Conservation (phyloP, 495 filamentous ascomycete species). For the Thermothielavioides terrestris region DNA sequence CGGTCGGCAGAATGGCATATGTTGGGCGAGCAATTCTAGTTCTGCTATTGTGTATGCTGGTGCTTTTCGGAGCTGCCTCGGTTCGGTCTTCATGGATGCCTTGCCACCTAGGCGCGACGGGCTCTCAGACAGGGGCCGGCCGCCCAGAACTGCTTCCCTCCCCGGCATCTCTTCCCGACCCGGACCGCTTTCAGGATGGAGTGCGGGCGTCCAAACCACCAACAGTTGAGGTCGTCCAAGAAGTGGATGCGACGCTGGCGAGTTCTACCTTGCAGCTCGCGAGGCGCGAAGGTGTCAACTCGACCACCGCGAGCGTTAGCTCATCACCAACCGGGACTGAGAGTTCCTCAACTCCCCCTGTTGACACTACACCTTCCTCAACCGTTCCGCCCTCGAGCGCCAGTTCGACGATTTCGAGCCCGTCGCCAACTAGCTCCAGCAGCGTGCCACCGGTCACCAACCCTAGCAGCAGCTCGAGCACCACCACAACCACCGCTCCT, state of each 20-base stretch:
- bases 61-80: conserved; percentile 24
- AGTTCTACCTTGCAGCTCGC: conserved; percentile 31
- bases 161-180: conserved; percentile 29
- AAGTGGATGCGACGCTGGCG: conserved; percentile 24
- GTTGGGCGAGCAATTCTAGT: conserved; percentile 21
- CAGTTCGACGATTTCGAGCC: neutral
- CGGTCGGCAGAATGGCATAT: conserved; percentile 17
- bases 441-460: neutral
- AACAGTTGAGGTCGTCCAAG: conserved; percentile 26
- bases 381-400: neutral
- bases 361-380: neutral
- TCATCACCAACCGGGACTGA: neutral
- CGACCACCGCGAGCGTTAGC: neutral
- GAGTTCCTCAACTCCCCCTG: neutral
- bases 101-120: conserved; percentile 13
- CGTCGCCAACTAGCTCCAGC: neutral
- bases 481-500: neutral
- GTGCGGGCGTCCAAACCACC: conserved; percentile 28
- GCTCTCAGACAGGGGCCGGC: conserved; percentile 3
- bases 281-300: conserved; percentile 28
- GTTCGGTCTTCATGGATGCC: conserved; percentile 9
- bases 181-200: conserved; percentile 29
- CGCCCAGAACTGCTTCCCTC: conserved; percentile 18
- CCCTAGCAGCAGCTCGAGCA: neutral
- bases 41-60: conserved; percentile 22